Conservation (phyloP, 129 eudicot genomes). For the Glebionis coronaria region DNA sequence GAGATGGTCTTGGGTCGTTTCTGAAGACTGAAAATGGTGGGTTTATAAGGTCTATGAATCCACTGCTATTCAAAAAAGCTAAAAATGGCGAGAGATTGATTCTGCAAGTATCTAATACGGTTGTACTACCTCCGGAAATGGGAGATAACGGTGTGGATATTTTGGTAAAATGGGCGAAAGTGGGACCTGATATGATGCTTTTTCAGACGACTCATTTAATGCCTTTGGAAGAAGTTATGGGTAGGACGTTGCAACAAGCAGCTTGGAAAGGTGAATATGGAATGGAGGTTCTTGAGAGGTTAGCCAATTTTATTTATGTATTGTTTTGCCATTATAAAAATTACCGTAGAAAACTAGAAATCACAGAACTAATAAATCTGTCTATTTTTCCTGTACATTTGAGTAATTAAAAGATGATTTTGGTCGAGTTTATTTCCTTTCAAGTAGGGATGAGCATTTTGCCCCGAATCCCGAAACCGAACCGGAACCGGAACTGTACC, state of each 20-base stretch:
- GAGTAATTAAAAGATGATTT: too few relatives aligned
- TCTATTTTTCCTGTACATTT: too few relatives aligned
- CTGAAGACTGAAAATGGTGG: constrained; percentile 42
- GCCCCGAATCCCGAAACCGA: too few relatives aligned
- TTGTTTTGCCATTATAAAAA: not conserved
- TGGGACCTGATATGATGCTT: constrained; percentile 51
- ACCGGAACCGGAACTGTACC: too few relatives aligned
- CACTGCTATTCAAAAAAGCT: constrained; percentile 42
- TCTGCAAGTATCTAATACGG: constrained; percentile 46
- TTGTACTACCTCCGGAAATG: constrained; percentile 56
- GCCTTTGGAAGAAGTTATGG: constrained; percentile 64
- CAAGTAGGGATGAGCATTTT: too few relatives aligned
- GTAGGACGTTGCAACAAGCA: constrained; percentile 53
- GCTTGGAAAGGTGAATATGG: constrained; percentile 35
- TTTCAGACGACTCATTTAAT: constrained; percentile 41
- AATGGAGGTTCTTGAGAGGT: constrained; percentile 40
- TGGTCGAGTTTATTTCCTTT: not conserved
- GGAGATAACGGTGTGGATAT: constrained; percentile 49
- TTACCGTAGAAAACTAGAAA: too few relatives aligned
- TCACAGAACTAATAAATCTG: not conserved
- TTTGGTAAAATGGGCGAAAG: constrained; percentile 48
- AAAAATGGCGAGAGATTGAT: constrained; percentile 59
- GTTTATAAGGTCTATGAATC: constrained; percentile 51
- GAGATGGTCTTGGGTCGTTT: constrained; percentile 50
- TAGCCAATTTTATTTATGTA: constrained; percentile 14